Evolutionary conservation across 495 filamentous ascomycete species (phyloP).

Genomic region (Aspergillus incahuasiensis): DNA sequence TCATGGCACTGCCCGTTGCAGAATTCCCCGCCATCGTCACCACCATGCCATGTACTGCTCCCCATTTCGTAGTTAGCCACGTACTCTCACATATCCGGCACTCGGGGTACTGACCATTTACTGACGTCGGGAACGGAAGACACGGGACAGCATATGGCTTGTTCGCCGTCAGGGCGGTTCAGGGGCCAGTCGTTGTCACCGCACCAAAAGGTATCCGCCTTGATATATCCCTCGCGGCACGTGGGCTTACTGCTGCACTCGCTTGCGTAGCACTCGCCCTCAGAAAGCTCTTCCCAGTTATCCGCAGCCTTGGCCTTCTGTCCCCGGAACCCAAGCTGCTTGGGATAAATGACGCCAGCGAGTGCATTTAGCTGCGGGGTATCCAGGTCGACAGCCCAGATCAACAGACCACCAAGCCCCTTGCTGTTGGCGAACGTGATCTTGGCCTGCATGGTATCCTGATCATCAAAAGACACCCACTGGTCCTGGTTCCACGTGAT

Average conservation of each 20-base stretch:
- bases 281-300: slow-evolving; percentile 8
- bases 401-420: slow-evolving; percentile 36
- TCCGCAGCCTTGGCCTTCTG: slow-evolving; percentile 1
- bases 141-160: slow-evolving; percentile 13
- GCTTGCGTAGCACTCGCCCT: not conserved
- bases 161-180: not conserved
- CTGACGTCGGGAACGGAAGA: slow-evolving; percentile 8
- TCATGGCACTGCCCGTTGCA: slow-evolving; percentile 21
- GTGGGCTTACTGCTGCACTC: not conserved
- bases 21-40: slow-evolving; percentile 1
- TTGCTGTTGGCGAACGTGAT: slow-evolving; percentile 30
- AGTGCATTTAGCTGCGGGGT: slow-evolving; percentile 1
- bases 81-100: too few relatives aligned
- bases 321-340: not conserved
- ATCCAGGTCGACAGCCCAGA: slow-evolving; percentile 32
- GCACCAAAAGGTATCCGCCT: slow-evolving; percentile 3
- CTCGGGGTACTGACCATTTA: too few relatives aligned
- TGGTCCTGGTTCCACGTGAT: slow-evolving; percentile 34
- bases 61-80: not conserved
- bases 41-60: slow-evolving; percentile 7
- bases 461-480: slow-evolving; percentile 42
- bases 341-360: slow-evolving; percentile 3
- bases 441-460: slow-evolving; percentile 36
- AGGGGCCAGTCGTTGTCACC: too few relatives aligned
- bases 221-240: not conserved